Conservation (phyloP, 805 yeast genomes). For the Blastobotrys robertii region DNA sequence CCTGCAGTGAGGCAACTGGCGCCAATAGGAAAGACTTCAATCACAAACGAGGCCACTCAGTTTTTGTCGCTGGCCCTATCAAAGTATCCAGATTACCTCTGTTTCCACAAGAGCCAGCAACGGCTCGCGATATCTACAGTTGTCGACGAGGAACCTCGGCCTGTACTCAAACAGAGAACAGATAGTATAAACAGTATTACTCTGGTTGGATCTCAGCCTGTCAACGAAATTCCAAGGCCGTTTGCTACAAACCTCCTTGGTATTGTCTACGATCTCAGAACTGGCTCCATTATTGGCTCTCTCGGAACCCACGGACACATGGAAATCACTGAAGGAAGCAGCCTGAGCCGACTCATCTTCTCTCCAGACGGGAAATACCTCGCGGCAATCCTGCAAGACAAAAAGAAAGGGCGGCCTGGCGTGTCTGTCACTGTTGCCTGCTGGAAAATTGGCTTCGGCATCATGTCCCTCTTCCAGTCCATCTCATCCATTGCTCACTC, state of each 20-base stretch:
- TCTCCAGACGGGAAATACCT: constrained; percentile 15
- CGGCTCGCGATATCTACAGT: constrained; percentile 12
- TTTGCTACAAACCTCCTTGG: constrained; percentile 6
- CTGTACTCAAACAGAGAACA: not conserved
- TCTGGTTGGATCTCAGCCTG: too few species aligned
- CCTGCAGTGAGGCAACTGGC: constrained; percentile 8
- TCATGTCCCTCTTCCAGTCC: constrained; percentile 11
- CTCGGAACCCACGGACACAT: constrained; percentile 1
- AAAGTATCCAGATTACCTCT: constrained; percentile 11
- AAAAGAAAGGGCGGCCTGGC: not conserved
- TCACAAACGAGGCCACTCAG: constrained; percentile 15
- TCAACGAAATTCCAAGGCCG: too few species aligned
- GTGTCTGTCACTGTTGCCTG: not conserved
- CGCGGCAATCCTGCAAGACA: constrained; percentile 7
- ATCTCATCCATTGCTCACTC: not conserved
- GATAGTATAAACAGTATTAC: too few species aligned
- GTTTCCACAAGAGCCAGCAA: constrained; percentile 19
- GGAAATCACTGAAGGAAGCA: constrained; percentile 1
- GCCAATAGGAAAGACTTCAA: constrained; percentile 8
- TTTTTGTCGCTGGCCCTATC: constrained; percentile 13
- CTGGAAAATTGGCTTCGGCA: constrained; percentile 11
- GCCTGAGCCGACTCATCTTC: constrained; percentile 6
- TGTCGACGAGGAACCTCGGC: not conserved
- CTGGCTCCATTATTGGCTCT: constrained; percentile 12
- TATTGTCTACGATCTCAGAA: constrained; percentile 16